Evolutionary conservation across 148 eudicot genomes (phyloP), one percentile per base, ranked within the genome.

Genomic region (Heliosperma pusillum): DNA sequence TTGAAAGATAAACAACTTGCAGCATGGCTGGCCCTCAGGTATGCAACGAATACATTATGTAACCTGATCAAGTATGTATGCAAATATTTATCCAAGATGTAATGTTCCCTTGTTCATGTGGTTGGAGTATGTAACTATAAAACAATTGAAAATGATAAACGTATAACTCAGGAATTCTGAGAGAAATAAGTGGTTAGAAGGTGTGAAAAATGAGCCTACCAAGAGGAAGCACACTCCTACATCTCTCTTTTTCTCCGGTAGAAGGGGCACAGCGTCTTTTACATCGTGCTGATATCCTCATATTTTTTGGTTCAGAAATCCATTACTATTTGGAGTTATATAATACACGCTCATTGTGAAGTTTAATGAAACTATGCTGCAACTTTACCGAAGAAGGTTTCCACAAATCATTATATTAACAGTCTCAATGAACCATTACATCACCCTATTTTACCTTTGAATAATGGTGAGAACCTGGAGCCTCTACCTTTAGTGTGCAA

Each of bases 1-100:
- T 77, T 96, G 89, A 96, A 88, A 80, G 91, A 96, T 83, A 96
- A 92, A 84, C 90, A 83, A 66, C 85, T 96, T 73, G 99, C 97
- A 33, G 92, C 99, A 62, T 81, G 80, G 78, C 91, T 96, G 62
- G 97, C 97, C 53, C 87, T 96, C 72, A 88, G 86, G 99, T 95
- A 85, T 71, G 87, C 76, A n/a, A 21, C 25, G 27, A 58, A 26
- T 72, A 22, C 69, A 47, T 2, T 33, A 45, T 57, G 36, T 9
- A 61, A 70, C 17, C 26, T 50, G 60, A 70, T 50, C 1, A 4
- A 52, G 22, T 24, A 57, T 29, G 21, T 45, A 13, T 29, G 25
- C 26, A 64, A 50, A 7, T 36, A 33, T 20, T 16, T 53, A 62
- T 60, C 70, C 42, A 55, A 79, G 45, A 56, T 70, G 24, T 11